These are phyloP conservation scores for Baorangia bicolor DNA, from an alignment of 768 basidiomycete genomes.

Conservation along the genomic window DNA sequence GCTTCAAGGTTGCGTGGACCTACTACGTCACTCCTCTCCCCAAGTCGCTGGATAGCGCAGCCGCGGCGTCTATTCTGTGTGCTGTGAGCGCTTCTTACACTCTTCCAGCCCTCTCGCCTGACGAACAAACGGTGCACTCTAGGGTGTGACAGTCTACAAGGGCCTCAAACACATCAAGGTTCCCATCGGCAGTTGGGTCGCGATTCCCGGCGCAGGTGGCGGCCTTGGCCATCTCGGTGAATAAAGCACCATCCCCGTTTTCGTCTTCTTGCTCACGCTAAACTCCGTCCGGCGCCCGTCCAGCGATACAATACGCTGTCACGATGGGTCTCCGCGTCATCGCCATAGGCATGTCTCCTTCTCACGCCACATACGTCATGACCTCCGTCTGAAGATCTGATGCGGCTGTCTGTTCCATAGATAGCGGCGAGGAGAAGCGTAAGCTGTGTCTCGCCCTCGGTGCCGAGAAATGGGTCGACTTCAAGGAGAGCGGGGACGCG, in stretches of 20 bases:
- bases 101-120: neutral
- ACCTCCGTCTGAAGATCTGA: neutral
- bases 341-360: slow-evolving; percentile 35
- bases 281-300: neutral
- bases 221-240: slow-evolving; percentile 44
- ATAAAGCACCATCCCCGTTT: neutral
- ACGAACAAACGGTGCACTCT: neutral
- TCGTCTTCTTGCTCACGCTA: neutral
- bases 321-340: slow-evolving; percentile 44
- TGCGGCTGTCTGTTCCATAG: slow-evolving; percentile 18
- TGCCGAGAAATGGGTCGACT: slow-evolving; percentile 47
- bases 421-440: slow-evolving; percentile 44
- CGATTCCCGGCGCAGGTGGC: slow-evolving; percentile 41
- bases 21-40: slow-evolving; percentile 47
- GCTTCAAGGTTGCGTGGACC: slow-evolving; percentile 32
- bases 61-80: slow-evolving; percentile 46
- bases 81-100: slow-evolving; percentile 26
- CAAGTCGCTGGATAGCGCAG: slow-evolving; percentile 36
- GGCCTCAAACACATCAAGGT: slow-evolving; percentile 39
- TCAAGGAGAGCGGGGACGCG: slow-evolving; percentile 38
- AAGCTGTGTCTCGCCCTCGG: slow-evolving; percentile 39
- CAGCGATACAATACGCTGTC: slow-evolving; percentile 47
- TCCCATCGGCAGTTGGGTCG: slow-evolving; percentile 39
- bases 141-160: slow-evolving; percentile 47
- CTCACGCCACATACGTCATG: neutral